Evolutionary conservation across 495 filamentous ascomycete species (phyloP), one percentile per base, ranked within the genome.

Genomic region (Lasiosphaeris hirsuta): DNA sequence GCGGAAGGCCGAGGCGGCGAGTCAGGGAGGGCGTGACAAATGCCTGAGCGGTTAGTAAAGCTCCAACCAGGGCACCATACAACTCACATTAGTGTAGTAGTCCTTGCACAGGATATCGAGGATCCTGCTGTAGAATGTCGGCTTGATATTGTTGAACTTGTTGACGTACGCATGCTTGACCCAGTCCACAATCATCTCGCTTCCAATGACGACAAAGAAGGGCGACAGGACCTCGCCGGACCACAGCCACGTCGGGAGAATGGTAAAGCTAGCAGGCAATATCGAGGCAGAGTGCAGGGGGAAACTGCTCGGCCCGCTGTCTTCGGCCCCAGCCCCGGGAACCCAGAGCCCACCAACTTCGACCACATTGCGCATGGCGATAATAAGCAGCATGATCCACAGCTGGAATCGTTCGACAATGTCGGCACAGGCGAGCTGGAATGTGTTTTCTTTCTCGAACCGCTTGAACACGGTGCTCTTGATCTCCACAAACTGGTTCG

Each of bases 401-500:
- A 97, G 81, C 66, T 99, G 94, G 65, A 99, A 99, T 8, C 94
- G 85, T 70, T 99, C 94, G 13, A 99, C 95, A 46, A 99, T 84
- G 62, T 99, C 94, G 10, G 93, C 92, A 62, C 95, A 97, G 3
- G 93, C 92, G 1, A 99, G 76, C 69, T 99, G 94, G 69, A 99
- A 99, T 0, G 96, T 77, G 63, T 96, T 97, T 63, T 97, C 94
- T 68, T 97, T 96, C 66, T 97, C 92, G 61, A 96, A 93, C 50
- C 91, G 92, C 75, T 96, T 96, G 80, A 98, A 98, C 9, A 98
- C 94, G 8, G 90, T 92, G 17, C 87, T 87, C 63, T 97, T 98
- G 78, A 98, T 96, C 76, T 98, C 94, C 23, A 97, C 94, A 60
- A 98, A 98, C 68, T 97, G 93, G 64, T 96, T 96, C 0, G 90